These are phyloP conservation scores for Phoma sp. DNA, from an alignment of 2,329 filamentous ascomycete genomes.

Conservation along the genomic window DNA sequence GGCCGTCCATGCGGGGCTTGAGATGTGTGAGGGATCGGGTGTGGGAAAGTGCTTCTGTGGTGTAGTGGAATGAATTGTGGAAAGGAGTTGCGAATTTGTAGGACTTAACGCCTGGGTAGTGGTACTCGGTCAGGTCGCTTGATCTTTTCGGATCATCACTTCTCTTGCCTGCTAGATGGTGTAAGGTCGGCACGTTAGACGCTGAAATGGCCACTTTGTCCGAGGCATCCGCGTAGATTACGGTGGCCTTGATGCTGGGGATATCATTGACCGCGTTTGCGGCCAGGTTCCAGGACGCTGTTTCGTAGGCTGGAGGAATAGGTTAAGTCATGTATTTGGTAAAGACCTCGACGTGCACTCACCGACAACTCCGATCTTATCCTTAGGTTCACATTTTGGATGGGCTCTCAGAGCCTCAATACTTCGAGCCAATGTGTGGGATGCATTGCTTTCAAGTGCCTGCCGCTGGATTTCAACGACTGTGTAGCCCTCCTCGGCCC, in stretches of 20 bases:
- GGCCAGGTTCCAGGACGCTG: constrained; percentile 10
- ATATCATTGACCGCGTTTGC: constrained; percentile 6
- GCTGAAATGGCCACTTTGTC: constrained; percentile 10
- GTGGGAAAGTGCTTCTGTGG: constrained; percentile 66
- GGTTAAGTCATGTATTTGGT: background rate
- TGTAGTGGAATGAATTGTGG: constrained; percentile 55
- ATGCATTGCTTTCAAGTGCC: constrained; percentile 11
- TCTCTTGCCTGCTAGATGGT: constrained; percentile 38
- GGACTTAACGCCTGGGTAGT: constrained; percentile 56
- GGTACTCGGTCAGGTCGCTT: constrained; percentile 39
- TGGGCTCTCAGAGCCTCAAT: constrained; percentile 14
- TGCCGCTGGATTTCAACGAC: constrained; percentile 20
- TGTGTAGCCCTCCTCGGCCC: constrained; percentile 71
- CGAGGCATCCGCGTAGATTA: constrained; percentile 13
- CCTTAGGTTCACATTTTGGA: constrained; percentile 13
- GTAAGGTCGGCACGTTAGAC: constrained; percentile 2
- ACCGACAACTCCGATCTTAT: constrained; percentile 10
- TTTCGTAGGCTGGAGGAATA: constrained; percentile 13
- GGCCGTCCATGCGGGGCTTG: constrained; percentile 66
- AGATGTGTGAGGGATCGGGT: constrained; percentile 69
- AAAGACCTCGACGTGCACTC: background rate
- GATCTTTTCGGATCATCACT: constrained; percentile 20
- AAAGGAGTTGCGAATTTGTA: constrained; percentile 60
- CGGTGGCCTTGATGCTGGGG: constrained; percentile 4
- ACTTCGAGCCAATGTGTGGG: background rate